These are phyloP conservation scores for Mrakia frigida DNA, from an alignment of 768 basidiomycete species.

Conservation along the genomic window DNA sequence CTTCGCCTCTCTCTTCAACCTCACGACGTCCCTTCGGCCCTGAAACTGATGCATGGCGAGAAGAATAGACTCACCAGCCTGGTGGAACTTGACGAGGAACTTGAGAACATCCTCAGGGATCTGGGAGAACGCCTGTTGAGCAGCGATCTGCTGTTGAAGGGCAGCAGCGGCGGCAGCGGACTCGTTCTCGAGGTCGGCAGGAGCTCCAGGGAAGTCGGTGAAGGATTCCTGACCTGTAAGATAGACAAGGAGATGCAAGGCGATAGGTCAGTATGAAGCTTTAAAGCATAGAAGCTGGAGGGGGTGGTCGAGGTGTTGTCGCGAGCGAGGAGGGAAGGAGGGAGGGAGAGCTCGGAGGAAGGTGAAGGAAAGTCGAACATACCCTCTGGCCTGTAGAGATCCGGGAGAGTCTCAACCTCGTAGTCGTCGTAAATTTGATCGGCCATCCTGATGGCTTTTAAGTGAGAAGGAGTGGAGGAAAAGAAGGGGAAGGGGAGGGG, in stretches of 20 bases:
- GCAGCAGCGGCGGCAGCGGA: slow-evolving; percentile 5
- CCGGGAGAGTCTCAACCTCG: slow-evolving; percentile 23
- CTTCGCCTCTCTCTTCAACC: background rate
- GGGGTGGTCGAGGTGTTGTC: background rate
- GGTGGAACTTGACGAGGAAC: slow-evolving; percentile 32
- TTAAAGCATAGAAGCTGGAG: background rate
- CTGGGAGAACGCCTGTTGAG: slow-evolving; percentile 23
- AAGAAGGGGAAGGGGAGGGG: slow-evolving; percentile 1
- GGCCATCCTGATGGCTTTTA: slow-evolving; percentile 4
- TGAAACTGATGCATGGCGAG: background rate
- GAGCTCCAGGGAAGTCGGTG: slow-evolving; percentile 13
- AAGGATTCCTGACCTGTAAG: background rate
- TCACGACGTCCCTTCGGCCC: background rate
- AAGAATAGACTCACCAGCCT: slow-evolving; percentile 23
- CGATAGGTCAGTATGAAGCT: background rate
- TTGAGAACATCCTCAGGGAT: slow-evolving; percentile 31
- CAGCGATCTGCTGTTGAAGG: slow-evolving; percentile 22
- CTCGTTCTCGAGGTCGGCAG: slow-evolving; percentile 7
- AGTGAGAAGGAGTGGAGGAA: background rate
- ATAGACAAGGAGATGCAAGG: background rate
- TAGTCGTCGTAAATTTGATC: slow-evolving; percentile 18
- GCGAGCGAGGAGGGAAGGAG: background rate
- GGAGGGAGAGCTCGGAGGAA: background rate
- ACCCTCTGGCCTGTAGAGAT: slow-evolving; percentile 23
- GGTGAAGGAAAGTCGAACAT: background rate